These are phyloP conservation scores for Vigna mungo DNA, from an alignment of 306 rosid species.

Conservation along the genomic window DNA sequence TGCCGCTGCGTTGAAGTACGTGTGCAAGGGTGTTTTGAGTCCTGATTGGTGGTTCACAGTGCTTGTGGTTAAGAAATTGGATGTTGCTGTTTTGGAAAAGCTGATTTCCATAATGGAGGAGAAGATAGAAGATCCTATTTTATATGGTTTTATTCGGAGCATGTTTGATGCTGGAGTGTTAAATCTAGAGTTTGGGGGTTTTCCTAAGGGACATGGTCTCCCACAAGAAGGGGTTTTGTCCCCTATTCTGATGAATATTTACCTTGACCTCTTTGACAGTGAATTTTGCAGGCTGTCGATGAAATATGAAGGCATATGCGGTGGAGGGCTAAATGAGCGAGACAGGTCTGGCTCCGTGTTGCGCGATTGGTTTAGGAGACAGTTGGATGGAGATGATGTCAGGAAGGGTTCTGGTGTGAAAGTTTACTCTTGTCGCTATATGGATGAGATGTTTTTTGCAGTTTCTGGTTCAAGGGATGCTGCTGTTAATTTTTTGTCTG, in stretches of 20 bases:
- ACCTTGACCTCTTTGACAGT: conserved; percentile 78
- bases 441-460: conserved; percentile 88
- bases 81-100: conserved; percentile 59
- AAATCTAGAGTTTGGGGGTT: conserved; percentile 91
- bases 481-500: conserved; percentile 68
- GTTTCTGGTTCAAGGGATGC: conserved; percentile 76
- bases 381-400: conserved; percentile 58
- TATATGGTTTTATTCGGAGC: conserved; percentile 55
- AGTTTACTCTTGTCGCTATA: conserved; percentile 73
- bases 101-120: conserved; percentile 71
- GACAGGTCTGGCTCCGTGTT: conserved; percentile 61
- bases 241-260: conserved; percentile 84
- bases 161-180: conserved; percentile 78
- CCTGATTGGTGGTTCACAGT: conserved; percentile 93
- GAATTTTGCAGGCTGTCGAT: conserved; percentile 82
- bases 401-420: conserved; percentile 44
- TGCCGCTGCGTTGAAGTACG: conserved; percentile 67
- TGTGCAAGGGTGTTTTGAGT: conserved; percentile 63
- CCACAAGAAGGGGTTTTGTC: conserved; percentile 93
- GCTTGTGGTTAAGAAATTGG: conserved; percentile 63
- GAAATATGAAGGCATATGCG: conserved; percentile 77
- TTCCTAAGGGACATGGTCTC: conserved; percentile 87
- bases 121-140: conserved; percentile 72
- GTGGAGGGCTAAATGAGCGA: conserved; percentile 36
- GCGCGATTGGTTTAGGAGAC: conserved; percentile 85